These are phyloP conservation scores for Hansenula sp. DNA, from an alignment of 1,139 yeast genomes.

Conservation along the genomic window DNA sequence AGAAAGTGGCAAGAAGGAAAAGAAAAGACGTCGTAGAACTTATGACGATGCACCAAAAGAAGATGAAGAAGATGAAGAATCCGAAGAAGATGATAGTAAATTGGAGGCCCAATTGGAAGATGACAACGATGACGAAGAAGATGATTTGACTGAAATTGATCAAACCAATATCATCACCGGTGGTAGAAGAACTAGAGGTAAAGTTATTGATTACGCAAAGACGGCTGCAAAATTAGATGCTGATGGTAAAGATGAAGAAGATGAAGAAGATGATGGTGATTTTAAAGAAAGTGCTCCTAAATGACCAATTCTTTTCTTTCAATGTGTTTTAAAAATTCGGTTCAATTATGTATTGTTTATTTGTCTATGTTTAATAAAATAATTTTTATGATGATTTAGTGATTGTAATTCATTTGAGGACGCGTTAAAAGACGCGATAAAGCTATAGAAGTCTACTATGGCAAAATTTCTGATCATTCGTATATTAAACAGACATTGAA, in stretches of 20 bases:
- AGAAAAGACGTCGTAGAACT: conserved; percentile 39
- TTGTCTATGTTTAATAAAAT: not conserved
- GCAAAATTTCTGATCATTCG: not conserved
- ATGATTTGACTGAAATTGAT: conserved; percentile 81
- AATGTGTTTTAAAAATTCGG: no score
- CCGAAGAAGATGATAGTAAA: conserved; percentile 54
- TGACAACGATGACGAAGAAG: conserved; percentile 61
- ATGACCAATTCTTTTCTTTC: no score
- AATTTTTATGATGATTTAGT: not conserved
- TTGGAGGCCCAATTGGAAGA: conserved; percentile 36
- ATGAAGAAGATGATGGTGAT: conserved; percentile 34
- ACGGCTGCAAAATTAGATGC: conserved; percentile 72
- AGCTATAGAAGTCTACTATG: no score
- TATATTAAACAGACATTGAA: conserved; percentile 1
- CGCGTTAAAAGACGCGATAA: no score
- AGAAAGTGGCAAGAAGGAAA: conserved; percentile 30
- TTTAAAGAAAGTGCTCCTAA: conserved; percentile 14
- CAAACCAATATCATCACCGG: conserved; percentile 75
- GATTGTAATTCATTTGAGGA: no score
- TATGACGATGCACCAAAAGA: conserved; percentile 40
- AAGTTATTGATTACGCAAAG: conserved; percentile 79
- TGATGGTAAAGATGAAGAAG: conserved; percentile 40
- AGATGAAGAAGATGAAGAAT: conserved; percentile 42
- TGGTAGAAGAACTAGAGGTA: conserved; percentile 91
- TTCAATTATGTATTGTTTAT: not conserved